These are phyloP conservation scores for Boletus subparvulus DNA, from an alignment of 768 basidiomycete genomes.

Conservation along the genomic window DNA sequence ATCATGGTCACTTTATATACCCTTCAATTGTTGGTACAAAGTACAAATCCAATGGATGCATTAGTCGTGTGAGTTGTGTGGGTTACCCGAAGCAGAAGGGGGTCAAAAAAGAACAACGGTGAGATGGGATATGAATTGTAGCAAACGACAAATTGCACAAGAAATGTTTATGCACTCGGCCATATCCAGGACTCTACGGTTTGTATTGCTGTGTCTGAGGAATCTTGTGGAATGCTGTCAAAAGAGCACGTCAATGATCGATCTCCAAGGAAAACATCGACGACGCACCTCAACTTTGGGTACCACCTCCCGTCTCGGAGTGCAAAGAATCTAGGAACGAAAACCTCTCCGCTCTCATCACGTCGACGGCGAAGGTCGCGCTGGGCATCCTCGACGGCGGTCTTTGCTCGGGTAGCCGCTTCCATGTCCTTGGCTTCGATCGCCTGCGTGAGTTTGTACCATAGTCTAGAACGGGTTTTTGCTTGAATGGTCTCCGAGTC, in stretches of 20 bases:
- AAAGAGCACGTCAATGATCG: background rate
- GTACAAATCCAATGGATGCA: slow-evolving; percentile 39
- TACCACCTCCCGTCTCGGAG: slow-evolving; percentile 75
- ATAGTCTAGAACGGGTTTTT: slow-evolving; percentile 42
- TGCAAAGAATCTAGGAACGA: slow-evolving; percentile 82
- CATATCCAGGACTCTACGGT: slow-evolving; percentile 83
- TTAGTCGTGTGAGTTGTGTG: slow-evolving; percentile 31
- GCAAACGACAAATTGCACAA: background rate
- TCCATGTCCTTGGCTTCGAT: slow-evolving; percentile 92
- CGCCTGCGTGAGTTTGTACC: slow-evolving; percentile 81
- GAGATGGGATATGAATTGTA: slow-evolving; percentile 21
- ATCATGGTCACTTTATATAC: slow-evolving; percentile 34
- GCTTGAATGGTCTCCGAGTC: background rate
- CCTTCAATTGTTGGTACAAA: slow-evolving; percentile 40
- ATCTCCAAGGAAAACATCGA: background rate
- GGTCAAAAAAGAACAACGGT: background rate
- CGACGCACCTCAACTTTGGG: slow-evolving; percentile 70
- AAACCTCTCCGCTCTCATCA: slow-evolving; percentile 69
- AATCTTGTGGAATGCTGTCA: slow-evolving; percentile 60
- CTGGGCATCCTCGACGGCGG: slow-evolving; percentile 87
- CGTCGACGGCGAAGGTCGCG: slow-evolving; percentile 72
- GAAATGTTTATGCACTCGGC: slow-evolving; percentile 20
- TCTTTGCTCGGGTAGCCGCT: slow-evolving; percentile 87
- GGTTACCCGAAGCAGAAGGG: slow-evolving; percentile 13
- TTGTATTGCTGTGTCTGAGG: slow-evolving; percentile 64